Conservation (phyloP, 306 rosid species). For the Abrus pulchellus region DNA sequence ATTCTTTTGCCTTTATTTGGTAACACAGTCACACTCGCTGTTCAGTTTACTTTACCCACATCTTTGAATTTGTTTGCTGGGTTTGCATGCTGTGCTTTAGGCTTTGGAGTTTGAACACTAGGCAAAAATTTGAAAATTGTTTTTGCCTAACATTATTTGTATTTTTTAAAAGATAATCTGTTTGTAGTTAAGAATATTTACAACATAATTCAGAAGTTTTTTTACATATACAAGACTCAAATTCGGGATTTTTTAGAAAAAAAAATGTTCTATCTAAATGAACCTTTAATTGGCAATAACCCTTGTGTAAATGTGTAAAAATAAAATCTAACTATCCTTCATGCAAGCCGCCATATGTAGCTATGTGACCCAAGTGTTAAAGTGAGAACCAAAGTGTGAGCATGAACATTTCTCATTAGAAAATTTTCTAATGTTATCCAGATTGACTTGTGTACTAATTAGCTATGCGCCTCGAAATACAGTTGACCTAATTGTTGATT, state of each 20-base stretch:
- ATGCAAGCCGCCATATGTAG: too few relatives aligned
- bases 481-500: slow-evolving; percentile 43
- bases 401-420: neutral
- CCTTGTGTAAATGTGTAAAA: too few relatives aligned
- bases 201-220: too few relatives aligned
- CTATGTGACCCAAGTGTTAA: neutral
- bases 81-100: neutral
- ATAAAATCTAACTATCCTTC: too few relatives aligned
- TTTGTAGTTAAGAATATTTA: too few relatives aligned
- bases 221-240: too few relatives aligned
- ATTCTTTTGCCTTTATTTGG: slow-evolving; percentile 9
- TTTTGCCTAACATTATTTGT: too few relatives aligned
- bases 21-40: neutral
- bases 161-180: too few relatives aligned
- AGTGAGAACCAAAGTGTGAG: neutral
- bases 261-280: too few relatives aligned
- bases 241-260: too few relatives aligned
- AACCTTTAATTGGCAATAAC: too few relatives aligned
- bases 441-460: slow-evolving; percentile 4
- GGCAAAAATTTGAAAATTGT: neutral
- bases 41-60: neutral
- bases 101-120: neutral
- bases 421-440: neutral
- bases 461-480: neutral
- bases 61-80: neutral